phyloP scores from a whole-genome alignment of 1,139 yeast species.

The Candida glucosophila region DNA sequence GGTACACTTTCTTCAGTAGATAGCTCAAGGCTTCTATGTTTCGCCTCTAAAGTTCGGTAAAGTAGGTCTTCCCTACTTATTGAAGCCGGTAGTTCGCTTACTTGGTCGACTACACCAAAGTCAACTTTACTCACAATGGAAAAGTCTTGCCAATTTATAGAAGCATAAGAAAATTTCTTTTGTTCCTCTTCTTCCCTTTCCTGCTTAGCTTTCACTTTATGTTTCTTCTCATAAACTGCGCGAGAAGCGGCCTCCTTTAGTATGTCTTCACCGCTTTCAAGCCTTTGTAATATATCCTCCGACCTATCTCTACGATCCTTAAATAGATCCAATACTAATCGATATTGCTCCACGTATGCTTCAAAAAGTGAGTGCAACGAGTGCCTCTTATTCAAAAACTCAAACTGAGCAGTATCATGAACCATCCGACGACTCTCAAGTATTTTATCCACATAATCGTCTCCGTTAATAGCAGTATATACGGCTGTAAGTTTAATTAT shows the following conservation, averaged over 20 bases:
- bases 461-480: constrained; percentile 52
- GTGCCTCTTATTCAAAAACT: constrained; percentile 55
- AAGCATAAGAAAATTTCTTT: constrained; percentile 49
- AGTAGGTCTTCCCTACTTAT: constrained; percentile 51
- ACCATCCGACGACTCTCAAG: constrained; percentile 26
- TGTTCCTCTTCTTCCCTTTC: constrained; percentile 23
- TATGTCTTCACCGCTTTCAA: constrained; percentile 16
- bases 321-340: constrained; percentile 23
- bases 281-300: constrained; percentile 7
- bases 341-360: constrained; percentile 50
- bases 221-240: constrained; percentile 45
- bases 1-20: neutral
- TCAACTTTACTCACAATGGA: constrained; percentile 59
- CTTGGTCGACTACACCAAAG: constrained; percentile 59
- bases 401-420: constrained; percentile 50
- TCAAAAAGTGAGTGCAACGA: constrained; percentile 50
- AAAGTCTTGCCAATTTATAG: constrained; percentile 86
- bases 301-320: constrained; percentile 7
- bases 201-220: constrained; percentile 14
- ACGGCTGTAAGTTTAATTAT: constrained; percentile 68
- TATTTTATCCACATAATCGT: constrained; percentile 29
- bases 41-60: constrained; percentile 47
- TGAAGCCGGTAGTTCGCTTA: constrained; percentile 57
- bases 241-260: constrained; percentile 44
- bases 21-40: constrained; percentile 4